Percentiles rank a stretch among this genome's conserved stretches.
phyloP scores from a whole-genome alignment of 2,329 filamentous ascomycete genomes.

The Fusarium caatingaense region DNA sequence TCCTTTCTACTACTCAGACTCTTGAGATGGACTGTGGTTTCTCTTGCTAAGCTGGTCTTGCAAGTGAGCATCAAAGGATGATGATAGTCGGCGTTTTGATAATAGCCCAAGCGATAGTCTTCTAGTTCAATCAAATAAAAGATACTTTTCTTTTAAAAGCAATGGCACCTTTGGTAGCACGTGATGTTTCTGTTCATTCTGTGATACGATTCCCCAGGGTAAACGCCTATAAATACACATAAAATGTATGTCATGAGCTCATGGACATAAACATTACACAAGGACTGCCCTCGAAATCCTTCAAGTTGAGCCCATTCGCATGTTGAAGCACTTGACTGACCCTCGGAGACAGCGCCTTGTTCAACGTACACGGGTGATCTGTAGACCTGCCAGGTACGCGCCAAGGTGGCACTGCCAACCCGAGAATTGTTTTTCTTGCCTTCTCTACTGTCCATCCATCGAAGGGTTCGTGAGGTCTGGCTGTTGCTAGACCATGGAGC shows the following conservation, averaged over 20 bases:
- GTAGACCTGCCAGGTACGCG: slow-evolving; percentile 22
- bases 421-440: slow-evolving; percentile 11
- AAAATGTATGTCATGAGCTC: background rate
- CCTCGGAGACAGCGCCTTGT: slow-evolving; percentile 1
- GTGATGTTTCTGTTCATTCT: too few relatives aligned
- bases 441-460: slow-evolving; percentile 30
- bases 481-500: background rate
- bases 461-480: background rate
- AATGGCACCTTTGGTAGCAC: too few relatives aligned
- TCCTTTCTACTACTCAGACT: background rate
- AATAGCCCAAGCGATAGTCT: background rate
- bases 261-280: background rate
- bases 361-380: slow-evolving; percentile 23
- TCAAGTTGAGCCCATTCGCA: slow-evolving; percentile 1
- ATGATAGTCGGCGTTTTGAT: background rate
- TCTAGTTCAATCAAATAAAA: too few relatives aligned
- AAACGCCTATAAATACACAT: background rate
- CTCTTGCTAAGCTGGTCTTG: background rate
- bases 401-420: slow-evolving; percentile 12
- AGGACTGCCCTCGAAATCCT: slow-evolving; percentile 8
- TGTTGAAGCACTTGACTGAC: slow-evolving; percentile 11
- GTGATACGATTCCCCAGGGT: background rate
- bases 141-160: too few relatives aligned
- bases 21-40: slow-evolving; percentile 6
- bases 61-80: background rate